Evolutionary conservation across 2,329 filamentous ascomycete genomes (phyloP).

Genomic region (Septoria linicola): DNA sequence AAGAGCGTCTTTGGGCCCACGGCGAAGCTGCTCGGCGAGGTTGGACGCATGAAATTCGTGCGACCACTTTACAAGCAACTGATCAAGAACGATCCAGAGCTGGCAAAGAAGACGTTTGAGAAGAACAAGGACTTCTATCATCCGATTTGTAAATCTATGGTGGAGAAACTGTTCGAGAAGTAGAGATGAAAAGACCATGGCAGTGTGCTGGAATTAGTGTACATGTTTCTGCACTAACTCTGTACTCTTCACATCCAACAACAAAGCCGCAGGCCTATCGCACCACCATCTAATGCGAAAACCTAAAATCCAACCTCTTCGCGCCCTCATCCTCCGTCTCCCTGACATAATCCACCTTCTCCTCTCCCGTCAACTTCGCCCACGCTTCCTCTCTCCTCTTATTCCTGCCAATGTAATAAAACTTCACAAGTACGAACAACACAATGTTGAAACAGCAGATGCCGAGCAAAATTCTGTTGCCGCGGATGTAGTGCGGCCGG

Average conservation of each 20-base stretch:
- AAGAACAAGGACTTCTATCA: conserved; percentile 92
- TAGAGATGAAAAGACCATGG: too few relatives aligned
- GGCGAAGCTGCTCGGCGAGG: conserved; percentile 71
- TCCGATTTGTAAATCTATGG: conserved; percentile 82
- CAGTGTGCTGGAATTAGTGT: too few relatives aligned
- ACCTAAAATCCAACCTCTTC: conserved; percentile 39
- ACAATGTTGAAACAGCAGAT: conserved; percentile 36
- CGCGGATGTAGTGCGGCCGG: conserved; percentile 46
- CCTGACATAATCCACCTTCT: conserved; percentile 38
- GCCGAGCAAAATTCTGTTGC: conserved; percentile 40
- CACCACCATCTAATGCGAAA: conserved; percentile 31
- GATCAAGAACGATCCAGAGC: conserved; percentile 67
- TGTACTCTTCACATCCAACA: too few relatives aligned
- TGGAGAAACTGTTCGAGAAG: conserved; percentile 63
- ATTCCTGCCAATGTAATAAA: conserved; percentile 38
- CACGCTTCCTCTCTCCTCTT: conserved; percentile 35
- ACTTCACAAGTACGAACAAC: conserved; percentile 35
- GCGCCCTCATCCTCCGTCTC: conserved; percentile 41
- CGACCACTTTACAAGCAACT: conserved; percentile 77
- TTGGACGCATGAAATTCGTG: conserved; percentile 97
- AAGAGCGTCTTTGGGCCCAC: conserved; percentile 67
- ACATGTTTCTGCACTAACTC: too few relatives aligned
- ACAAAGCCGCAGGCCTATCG: too few relatives aligned
- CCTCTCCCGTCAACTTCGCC: conserved; percentile 40
- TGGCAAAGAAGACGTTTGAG: conserved; percentile 80